phyloP scores from a whole-genome alignment of 2,329 filamentous ascomycete species.

The Myriosclerotinia curreyana region DNA sequence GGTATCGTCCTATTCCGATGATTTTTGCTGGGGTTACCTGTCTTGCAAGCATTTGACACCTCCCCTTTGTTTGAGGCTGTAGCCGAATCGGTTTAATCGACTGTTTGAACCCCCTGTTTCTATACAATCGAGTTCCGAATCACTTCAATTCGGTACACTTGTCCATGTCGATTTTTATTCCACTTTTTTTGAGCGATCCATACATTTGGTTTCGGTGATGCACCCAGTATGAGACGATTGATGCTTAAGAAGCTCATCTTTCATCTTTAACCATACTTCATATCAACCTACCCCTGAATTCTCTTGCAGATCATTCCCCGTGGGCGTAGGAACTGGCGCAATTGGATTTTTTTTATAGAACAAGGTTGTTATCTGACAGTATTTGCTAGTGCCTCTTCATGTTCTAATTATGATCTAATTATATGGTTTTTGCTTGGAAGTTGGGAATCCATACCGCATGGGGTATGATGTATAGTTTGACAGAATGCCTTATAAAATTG shows the following conservation, averaged over 20 bases:
- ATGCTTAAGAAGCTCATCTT: conserved; percentile 2
- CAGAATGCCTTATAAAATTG: background rate
- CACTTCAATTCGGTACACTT: conserved; percentile 22
- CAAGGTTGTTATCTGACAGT: background rate
- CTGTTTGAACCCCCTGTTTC: conserved; percentile 23
- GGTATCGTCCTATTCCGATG: background rate
- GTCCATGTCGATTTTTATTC: background rate
- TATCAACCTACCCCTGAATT: background rate
- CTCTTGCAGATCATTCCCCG: background rate
- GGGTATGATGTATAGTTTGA: background rate
- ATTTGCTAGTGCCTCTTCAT: background rate
- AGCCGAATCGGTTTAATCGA: conserved; percentile 32
- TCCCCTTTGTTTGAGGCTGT: conserved; percentile 22
- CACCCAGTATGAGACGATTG: background rate
- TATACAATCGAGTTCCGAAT: background rate
- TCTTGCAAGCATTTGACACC: background rate
- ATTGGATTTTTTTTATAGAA: background rate
- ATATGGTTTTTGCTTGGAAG: background rate
- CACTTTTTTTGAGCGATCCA: background rate
- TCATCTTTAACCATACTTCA: background rate
- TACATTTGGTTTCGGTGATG: background rate
- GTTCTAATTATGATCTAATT: conserved; percentile 8
- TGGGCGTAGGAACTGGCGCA: background rate
- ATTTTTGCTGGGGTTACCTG: background rate
- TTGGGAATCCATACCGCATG: background rate